Evolutionary conservation across 768 basidiomycete species (phyloP).

Genomic region (Kwoniella mangroviensis): DNA sequence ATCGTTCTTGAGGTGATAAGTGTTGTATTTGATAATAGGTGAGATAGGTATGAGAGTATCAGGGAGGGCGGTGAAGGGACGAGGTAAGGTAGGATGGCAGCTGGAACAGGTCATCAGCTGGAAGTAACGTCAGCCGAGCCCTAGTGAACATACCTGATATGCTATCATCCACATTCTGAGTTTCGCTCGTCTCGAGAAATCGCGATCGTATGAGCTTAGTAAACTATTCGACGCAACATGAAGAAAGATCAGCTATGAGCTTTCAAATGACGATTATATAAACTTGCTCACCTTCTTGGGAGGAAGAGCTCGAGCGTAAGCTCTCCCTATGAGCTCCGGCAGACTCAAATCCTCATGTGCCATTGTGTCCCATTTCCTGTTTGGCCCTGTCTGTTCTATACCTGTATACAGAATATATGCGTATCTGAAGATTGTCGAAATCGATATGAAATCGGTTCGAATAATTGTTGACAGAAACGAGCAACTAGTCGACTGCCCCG

Average conservation of each 20-base stretch:
- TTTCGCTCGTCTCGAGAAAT: neutral
- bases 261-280: neutral
- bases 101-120: constrained; percentile 13
- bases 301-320: constrained; percentile 33
- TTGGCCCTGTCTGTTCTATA: neutral
- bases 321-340: constrained; percentile 20
- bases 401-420: too few species aligned
- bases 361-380: constrained; percentile 19
- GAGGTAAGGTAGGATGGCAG: constrained; percentile 24
- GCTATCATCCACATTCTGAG: neutral
- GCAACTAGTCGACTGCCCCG: constrained; percentile 9
- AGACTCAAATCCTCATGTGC: constrained; percentile 19
- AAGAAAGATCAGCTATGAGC: neutral
- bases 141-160: constrained; percentile 17
- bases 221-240: constrained; percentile 10
- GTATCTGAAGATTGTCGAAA: too few species aligned
- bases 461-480: too few species aligned
- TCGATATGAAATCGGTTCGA: too few species aligned
- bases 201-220: constrained; percentile 21
- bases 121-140: neutral
- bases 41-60: constrained; percentile 34
- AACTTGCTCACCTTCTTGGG: constrained; percentile 30
- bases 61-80: constrained; percentile 29
- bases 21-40: constrained; percentile 7
- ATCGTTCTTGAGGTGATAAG: constrained; percentile 24